Evolutionary conservation across 2,329 filamentous ascomycete species (phyloP), one percentile per base, ranked within the genome.

Genomic region (Ascochyta viciae-villosae): DNA sequence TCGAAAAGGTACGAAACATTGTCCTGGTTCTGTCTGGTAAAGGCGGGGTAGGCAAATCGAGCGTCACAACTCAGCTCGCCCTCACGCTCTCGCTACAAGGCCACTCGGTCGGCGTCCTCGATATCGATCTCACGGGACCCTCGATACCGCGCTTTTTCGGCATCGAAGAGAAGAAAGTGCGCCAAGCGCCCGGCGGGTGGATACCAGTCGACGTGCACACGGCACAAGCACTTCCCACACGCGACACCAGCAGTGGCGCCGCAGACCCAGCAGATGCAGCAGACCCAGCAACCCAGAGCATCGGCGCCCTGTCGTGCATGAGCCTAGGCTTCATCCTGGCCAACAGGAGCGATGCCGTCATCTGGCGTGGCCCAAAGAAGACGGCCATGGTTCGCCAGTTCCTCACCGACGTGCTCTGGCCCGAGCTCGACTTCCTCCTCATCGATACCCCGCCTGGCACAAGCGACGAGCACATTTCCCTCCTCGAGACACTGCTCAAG

Each of bases 351-450:
- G 92, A 97, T 67, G 94, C 95, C 0, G 93, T 99, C 0, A 95
- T 99, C 35, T 99, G 95, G 95, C 87, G 95, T 49, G 95, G 95
- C 0, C 95, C 95, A 2, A 99, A 99, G 79, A 99, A 99, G 80
- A 99, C 95, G 4, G 95, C 95, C 46, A 99, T 99, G 95, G 92
- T 99, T 55, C 87, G 93, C 37, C 95, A 99, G 75, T 99, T 99
- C 73, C 82, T 99, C 26, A 89, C 90, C 1, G 93, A 97, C 71
- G 93, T 97, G 4, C 83, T 91, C 27, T 98, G 95, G 95, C 85
- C 82, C 0, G 85, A 86, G 50, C 86, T 91, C n/a, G 94, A 98
- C 74, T 98, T 91, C 72, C 83, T 99, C 0, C 85, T 99, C 56
- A 91, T 99, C 70, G 95, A 99, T 76, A 99, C 95, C 3, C 95